Percentiles rank a stretch among this genome's conserved stretches.
phyloP scores from a whole-genome alignment of 768 basidiomycete genomes.

The Boletus barrowsii region DNA sequence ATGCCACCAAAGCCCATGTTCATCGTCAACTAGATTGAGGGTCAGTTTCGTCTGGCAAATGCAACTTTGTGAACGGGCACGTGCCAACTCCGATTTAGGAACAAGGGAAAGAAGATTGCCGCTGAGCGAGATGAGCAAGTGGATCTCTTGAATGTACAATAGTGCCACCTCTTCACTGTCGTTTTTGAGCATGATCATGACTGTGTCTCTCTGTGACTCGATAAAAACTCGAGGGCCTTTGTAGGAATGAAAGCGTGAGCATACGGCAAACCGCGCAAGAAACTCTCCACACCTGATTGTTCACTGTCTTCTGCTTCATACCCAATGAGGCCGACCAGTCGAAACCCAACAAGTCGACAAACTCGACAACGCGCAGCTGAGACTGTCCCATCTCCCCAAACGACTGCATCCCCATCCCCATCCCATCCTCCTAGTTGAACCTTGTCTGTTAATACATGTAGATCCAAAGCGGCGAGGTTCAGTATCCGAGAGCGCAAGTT shows the following conservation, averaged over 20 bases:
- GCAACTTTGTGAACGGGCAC: conserved; percentile 21
- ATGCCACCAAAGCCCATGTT: conserved; percentile 42
- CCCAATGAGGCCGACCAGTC: conserved; percentile 84
- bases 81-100: conserved; percentile 74
- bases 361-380: conserved; percentile 81
- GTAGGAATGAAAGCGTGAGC: background rate
- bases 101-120: conserved; percentile 66
- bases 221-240: conserved; percentile 65
- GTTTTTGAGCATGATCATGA: conserved; percentile 79
- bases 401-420: conserved; percentile 41
- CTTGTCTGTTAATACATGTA: conserved; percentile 80
- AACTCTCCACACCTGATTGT: conserved; percentile 55
- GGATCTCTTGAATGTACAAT: conserved; percentile 72
- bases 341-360: conserved; percentile 82
- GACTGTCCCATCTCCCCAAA: conserved; percentile 79
- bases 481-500: conserved; percentile 81
- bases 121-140: conserved; percentile 73
- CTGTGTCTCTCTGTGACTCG: conserved; percentile 79
- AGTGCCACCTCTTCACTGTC: conserved; percentile 60
- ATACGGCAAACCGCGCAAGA: background rate
- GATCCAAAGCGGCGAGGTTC: conserved; percentile 81
- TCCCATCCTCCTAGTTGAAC: conserved; percentile 42
- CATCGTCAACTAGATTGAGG: conserved; percentile 40
- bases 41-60: background rate
- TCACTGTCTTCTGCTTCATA: conserved; percentile 58